phyloP scores from a whole-genome alignment of 495 filamentous ascomycete genomes.

The Thermothielavioides terrestris region DNA sequence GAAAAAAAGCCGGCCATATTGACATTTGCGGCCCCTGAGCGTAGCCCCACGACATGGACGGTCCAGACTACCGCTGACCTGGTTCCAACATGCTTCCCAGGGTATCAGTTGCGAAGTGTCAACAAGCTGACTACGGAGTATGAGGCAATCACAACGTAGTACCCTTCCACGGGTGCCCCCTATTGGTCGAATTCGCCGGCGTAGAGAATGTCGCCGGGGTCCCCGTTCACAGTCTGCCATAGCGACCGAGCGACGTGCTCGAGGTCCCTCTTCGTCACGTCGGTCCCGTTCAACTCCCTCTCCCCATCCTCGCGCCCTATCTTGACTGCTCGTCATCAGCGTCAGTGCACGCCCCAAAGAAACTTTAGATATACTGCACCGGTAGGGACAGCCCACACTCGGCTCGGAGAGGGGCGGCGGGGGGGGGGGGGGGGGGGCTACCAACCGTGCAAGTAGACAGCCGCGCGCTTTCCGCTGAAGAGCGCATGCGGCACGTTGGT shows the following conservation, averaged over 20 bases:
- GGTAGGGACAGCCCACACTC: too few species aligned
- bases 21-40: background rate
- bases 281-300: conserved; percentile 3
- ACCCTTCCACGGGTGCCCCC: background rate
- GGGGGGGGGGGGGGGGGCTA: background rate
- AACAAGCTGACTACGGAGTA: too few species aligned
- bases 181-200: conserved; percentile 17
- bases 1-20: background rate
- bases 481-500: conserved; percentile 55
- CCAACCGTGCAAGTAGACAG: conserved; percentile 49
- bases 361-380: too few species aligned
- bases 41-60: too few species aligned
- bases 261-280: conserved; percentile 5
- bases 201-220: conserved; percentile 11
- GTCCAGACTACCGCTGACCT: background rate
- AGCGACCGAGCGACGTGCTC: conserved; percentile 10
- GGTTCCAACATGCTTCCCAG: too few species aligned
- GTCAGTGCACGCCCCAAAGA: too few species aligned
- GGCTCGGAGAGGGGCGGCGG: background rate
- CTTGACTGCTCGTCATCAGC: conserved; percentile 1
- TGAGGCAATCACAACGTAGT: too few species aligned
- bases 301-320: conserved; percentile 14
- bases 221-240: conserved; percentile 13
- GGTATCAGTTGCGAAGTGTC: too few species aligned
- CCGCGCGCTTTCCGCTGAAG: conserved; percentile 48